Base-by-base conservation (phyloP, 148 eudicot genomes). In the Suaeda aralocaspica region DNA sequence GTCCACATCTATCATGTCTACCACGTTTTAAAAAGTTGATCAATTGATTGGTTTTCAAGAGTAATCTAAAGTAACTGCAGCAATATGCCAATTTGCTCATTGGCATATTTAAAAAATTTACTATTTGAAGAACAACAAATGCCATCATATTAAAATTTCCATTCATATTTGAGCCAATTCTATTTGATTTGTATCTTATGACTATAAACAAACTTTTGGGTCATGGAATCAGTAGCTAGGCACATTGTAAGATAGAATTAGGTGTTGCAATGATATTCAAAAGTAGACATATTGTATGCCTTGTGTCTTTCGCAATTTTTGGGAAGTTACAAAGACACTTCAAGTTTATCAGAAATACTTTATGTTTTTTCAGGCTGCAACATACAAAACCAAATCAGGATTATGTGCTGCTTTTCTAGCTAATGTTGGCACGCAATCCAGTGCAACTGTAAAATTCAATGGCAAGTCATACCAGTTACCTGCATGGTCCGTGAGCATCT, bases 401-500 rank as follows among this genome's bases (percentile, higher is more conserved):
- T 68, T 69, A 59, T 94, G 99, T 76, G 77, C 96, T 72, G 97
- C 99, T 46, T 94, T 86, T 81, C 79, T 94, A 50, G 97, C 99
- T 67, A 94, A 94, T 71, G 30, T 65, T 28, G 97, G 75, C 67
- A 78, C 84, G 13, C 79, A 86, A 71, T 83, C 86, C 14, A 92
- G 84, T 74, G 92, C 90, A 74, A 87, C 83, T 19, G 91, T 91
- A 56, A 84, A 64, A 9, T 94, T 84, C 67, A 87, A 86, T 62
- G 97, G 99, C 48, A 89, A 87, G 44, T 85, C 91, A 28, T 94
- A 94, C 64, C 75, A 71, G 59, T 68, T 94, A 76, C 99, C 99
- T 64, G 88, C 96, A 48, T 94, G 99, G 99, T 94, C 99, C 57
- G 99, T 94, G 69, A 94, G 96, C 93, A 91, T 94, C 80, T 87